Evolutionary conservation across 805 yeast species (phyloP).

Genomic region (Candida railenensis): DNA sequence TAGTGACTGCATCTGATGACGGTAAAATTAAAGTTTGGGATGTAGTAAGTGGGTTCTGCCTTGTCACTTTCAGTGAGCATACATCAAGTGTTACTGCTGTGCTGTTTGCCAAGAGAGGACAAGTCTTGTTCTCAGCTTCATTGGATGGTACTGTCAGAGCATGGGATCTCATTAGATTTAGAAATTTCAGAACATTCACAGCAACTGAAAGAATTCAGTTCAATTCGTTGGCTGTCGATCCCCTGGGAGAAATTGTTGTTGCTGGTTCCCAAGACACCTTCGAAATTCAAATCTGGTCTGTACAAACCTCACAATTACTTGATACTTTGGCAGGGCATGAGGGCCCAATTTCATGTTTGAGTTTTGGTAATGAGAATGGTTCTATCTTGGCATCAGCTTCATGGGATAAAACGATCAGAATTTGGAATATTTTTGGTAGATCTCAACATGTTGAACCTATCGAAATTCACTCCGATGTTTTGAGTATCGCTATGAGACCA

Average conservation of each 20-base stretch:
- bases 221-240: constrained; percentile 88
- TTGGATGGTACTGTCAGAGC: constrained; percentile 97
- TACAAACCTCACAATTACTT: constrained; percentile 88
- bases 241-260: constrained; percentile 94
- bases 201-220: constrained; percentile 88
- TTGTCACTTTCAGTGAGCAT: constrained; percentile 90
- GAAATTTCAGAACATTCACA: constrained; percentile 93
- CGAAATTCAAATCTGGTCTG: constrained; percentile 95
- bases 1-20: constrained; percentile 94
- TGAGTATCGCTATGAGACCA: constrained; percentile 81
- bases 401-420: constrained; percentile 93
- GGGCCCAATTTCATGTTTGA: constrained; percentile 87
- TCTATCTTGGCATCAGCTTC: constrained; percentile 82
- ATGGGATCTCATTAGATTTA: constrained; percentile 89
- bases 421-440: constrained; percentile 91
- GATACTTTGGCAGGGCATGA: constrained; percentile 91
- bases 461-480: constrained; percentile 78
- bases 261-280: constrained; percentile 91
- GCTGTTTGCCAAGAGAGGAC: constrained; percentile 84
- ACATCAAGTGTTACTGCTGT: constrained; percentile 85
- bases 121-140: constrained; percentile 87
- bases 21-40: constrained; percentile 98
- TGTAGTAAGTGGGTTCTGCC: constrained; percentile 84
- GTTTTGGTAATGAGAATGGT: constrained; percentile 74
- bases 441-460: constrained; percentile 88